A percentile compares a stretch with the other conserved stretches of the same genome.
These are phyloP conservation scores for Rhodosporidiobolus sp. DNA, from an alignment of 768 basidiomycete genomes.

Conservation along the genomic window DNA sequence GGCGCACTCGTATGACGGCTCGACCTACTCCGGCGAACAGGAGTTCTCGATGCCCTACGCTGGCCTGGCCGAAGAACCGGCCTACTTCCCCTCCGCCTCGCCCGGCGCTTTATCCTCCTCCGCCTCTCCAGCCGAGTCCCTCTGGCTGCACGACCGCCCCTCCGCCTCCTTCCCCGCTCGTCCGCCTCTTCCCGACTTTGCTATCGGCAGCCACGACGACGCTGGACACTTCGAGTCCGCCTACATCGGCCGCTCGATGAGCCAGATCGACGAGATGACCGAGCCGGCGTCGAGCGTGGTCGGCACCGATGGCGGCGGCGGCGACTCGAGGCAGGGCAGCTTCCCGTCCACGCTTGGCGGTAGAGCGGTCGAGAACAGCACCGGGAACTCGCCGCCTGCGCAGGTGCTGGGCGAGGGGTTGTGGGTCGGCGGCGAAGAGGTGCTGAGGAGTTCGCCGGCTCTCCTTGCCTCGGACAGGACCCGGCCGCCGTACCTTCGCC, in stretches of 20 bases:
- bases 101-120: too few species aligned
- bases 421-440: not conserved
- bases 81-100: too few species aligned
- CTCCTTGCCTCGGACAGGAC: not conserved
- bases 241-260: slow-evolving; percentile 15
- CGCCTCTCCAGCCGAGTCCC: too few species aligned
- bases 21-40: too few species aligned
- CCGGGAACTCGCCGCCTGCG: not conserved
- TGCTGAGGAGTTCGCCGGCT: not conserved
- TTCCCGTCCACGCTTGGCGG: slow-evolving; percentile 10
- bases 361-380: slow-evolving; percentile 1
- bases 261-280: slow-evolving; percentile 20
- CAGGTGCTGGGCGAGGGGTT: not conserved
- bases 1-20: not conserved
- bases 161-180: too few species aligned
- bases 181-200: not conserved
- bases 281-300: slow-evolving; percentile 22
- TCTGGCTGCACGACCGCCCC: too few species aligned
- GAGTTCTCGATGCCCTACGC: not conserved
- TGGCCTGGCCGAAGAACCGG: too few species aligned
- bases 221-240: slow-evolving; percentile 5
- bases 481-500: not conserved
- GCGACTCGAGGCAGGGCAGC: slow-evolving; percentile 14
- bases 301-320: slow-evolving; percentile 5
- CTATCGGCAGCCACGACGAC: not conserved